These are phyloP conservation scores for Elsinoe perseae DNA, from an alignment of 2,329 filamentous ascomycete species.

Conservation along the genomic window DNA sequence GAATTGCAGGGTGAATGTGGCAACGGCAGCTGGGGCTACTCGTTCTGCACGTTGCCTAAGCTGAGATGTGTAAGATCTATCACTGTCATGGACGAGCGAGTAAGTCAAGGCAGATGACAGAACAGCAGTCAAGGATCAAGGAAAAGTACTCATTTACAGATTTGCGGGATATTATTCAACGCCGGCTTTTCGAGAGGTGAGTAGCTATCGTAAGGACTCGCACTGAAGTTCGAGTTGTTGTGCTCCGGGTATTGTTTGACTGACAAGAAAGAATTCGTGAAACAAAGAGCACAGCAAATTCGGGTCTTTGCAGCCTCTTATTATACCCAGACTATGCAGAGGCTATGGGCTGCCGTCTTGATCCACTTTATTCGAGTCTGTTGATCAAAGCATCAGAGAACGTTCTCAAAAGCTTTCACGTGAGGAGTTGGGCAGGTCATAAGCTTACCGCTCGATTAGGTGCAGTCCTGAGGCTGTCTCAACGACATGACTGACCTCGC, in stretches of 20 bases:
- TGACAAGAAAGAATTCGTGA: background rate
- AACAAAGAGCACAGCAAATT: background rate
- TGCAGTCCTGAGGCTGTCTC: conserved; percentile 92
- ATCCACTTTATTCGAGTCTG: conserved; percentile 1
- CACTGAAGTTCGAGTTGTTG: background rate
- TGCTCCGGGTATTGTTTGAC: background rate
- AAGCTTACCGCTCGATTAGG: conserved; percentile 78
- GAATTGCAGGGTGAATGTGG: background rate
- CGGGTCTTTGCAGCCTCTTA: background rate
- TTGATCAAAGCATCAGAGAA: background rate
- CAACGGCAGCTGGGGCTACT: background rate
- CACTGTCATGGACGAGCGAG: background rate
- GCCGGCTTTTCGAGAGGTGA: background rate
- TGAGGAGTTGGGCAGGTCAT: background rate
- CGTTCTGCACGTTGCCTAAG: background rate
- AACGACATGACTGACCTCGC: conserved; percentile 77
- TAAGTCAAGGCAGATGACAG: background rate
- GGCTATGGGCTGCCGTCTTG: background rate
- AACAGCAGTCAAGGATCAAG: background rate
- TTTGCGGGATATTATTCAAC: background rate
- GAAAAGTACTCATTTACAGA: background rate
- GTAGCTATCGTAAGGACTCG: background rate
- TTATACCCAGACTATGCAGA: background rate
- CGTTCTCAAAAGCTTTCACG: background rate
- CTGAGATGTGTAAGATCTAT: background rate